Evolutionary conservation across 2,329 filamentous ascomycete genomes (phyloP).

Genomic region (Sporothrix pallida): DNA sequence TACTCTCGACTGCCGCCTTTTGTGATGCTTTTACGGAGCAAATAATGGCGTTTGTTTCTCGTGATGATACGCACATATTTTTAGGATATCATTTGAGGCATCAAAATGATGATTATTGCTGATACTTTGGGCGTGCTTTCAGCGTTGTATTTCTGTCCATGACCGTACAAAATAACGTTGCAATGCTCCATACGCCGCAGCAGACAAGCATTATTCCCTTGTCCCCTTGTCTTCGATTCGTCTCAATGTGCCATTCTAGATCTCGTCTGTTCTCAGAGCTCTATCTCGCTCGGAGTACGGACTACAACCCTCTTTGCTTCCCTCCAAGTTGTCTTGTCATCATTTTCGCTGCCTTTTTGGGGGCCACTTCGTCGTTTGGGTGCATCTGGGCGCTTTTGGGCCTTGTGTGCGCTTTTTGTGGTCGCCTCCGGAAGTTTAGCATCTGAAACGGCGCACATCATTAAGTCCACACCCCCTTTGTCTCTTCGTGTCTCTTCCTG

Average conservation of each 20-base stretch:
- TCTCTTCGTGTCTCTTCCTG: background rate
- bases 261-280: background rate
- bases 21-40: no score
- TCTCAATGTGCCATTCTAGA: background rate
- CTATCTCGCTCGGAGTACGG: background rate
- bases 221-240: background rate
- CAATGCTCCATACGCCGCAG: background rate
- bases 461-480: background rate
- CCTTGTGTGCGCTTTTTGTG: background rate
- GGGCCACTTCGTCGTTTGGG: background rate
- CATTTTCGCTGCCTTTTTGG: background rate
- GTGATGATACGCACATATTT: background rate
- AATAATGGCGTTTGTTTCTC: background rate
- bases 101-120: no score
- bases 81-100: background rate
- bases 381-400: background rate
- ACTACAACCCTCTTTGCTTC: no score
- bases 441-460: conserved; percentile 32
- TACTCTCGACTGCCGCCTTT: background rate
- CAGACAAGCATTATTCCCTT: background rate
- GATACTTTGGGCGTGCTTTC: background rate
- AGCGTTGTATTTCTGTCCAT: background rate
- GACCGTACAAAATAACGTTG: no score
- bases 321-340: background rate
- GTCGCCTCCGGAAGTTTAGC: conserved; percentile 27